phyloP scores from a whole-genome alignment of 768 basidiomycete species.

The Hypholoma sublateritium region DNA sequence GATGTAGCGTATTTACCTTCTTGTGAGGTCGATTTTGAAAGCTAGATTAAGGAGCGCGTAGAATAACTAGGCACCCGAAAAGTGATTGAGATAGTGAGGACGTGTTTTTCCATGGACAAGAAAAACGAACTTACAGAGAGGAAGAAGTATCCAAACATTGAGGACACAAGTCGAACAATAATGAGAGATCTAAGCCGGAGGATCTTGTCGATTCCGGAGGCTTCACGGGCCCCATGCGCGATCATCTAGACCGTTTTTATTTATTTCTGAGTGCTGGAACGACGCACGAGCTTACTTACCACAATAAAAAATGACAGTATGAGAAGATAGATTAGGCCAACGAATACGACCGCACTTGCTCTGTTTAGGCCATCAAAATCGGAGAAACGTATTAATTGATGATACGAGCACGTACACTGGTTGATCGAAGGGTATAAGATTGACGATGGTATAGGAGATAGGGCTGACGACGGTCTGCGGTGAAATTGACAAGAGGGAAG shows the following conservation, averaged over 20 bases:
- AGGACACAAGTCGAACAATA: constrained; percentile 31
- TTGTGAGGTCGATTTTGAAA: constrained; percentile 57
- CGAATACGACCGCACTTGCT: constrained; percentile 53
- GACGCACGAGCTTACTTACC: constrained; percentile 23
- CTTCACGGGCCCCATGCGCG: constrained; percentile 35
- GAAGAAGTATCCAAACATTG: constrained; percentile 34
- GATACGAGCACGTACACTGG: constrained; percentile 48
- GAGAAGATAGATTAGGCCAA: constrained; percentile 57
- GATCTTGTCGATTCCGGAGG: constrained; percentile 31
- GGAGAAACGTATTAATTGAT: not conserved
- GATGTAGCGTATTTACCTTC: constrained; percentile 30
- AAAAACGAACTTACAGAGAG: constrained; percentile 29
- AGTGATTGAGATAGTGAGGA: too few relatives aligned
- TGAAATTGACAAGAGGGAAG: constrained; percentile 41
- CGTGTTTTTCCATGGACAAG: too few relatives aligned
- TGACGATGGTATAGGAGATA: constrained; percentile 44
- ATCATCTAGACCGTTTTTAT: constrained; percentile 26
- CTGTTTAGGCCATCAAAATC: constrained; percentile 24
- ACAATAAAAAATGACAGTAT: constrained; percentile 43
- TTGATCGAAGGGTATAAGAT: constrained; percentile 59
- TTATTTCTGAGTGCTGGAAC: not conserved
- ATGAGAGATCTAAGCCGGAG: constrained; percentile 34
- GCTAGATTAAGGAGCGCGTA: constrained; percentile 61
- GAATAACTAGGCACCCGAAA: constrained; percentile 41
- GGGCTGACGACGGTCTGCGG: constrained; percentile 52